Conservation (phyloP, 2,329 filamentous ascomycete genomes). For the Karstenula rhodostoma region DNA sequence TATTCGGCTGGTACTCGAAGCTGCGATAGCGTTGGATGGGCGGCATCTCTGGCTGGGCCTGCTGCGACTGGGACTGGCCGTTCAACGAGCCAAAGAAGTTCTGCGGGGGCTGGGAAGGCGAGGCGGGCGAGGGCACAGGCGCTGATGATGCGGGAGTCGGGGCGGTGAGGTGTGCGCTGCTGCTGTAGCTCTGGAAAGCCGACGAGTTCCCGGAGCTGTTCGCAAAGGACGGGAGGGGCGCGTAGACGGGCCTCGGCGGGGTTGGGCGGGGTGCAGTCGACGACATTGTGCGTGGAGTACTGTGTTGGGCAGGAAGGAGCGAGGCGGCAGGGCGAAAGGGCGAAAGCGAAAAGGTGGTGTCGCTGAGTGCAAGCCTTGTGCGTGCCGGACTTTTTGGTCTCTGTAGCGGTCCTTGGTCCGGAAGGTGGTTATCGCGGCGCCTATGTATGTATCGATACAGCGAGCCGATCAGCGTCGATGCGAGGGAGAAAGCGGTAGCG, state of each 20-base stretch:
- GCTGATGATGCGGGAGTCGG: constrained; percentile 44
- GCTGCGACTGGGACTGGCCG: constrained; percentile 37
- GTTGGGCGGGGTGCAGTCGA: constrained; percentile 33
- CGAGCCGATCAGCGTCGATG: neutral
- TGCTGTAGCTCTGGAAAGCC: constrained; percentile 53
- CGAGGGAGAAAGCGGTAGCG: constrained; percentile 28
- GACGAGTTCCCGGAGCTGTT: constrained; percentile 37
- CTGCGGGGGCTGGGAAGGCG: constrained; percentile 41
- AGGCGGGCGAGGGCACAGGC: constrained; percentile 44
- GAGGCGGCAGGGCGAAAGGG: neutral
- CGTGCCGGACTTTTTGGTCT: neutral
- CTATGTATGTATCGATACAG: constrained; percentile 31
- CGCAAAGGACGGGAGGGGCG: constrained; percentile 45
- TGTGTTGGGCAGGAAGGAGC: neutral
- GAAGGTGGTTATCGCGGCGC: constrained; percentile 16
- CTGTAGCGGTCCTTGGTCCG: constrained; percentile 5
- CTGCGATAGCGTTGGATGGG: constrained; percentile 36
- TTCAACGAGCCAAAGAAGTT: constrained; percentile 42
- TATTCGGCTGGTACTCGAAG: constrained; percentile 47
- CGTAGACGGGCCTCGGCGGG: constrained; percentile 42
- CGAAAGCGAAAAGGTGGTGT: neutral
- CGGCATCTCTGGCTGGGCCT: constrained; percentile 40
- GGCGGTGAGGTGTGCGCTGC: constrained; percentile 50
- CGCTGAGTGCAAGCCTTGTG: neutral
- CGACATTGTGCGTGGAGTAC: constrained; percentile 26